Conservation (phyloP, 192 early-diverging fungal genomes). For the Radiomyces spectabilis region DNA sequence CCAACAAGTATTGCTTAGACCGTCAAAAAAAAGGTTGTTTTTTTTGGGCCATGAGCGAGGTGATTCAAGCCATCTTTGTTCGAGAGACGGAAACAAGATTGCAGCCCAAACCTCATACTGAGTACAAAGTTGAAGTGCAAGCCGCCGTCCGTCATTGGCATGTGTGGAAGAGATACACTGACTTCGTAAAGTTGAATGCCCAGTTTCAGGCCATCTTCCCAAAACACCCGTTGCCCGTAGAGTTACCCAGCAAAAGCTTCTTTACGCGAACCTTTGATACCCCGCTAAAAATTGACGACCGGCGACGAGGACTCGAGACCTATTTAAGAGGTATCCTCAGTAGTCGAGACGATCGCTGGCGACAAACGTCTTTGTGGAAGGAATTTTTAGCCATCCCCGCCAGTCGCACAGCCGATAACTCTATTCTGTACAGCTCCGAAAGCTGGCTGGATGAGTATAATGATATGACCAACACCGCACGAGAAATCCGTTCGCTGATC, state of each 20-base stretch:
- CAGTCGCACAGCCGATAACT: conserved; percentile 35
- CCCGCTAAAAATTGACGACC: conserved; percentile 59
- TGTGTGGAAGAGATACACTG: conserved; percentile 77
- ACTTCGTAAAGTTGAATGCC: conserved; percentile 67
- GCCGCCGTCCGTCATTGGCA: conserved; percentile 78
- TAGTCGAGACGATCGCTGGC: conserved; percentile 69
- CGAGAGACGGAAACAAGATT: conserved; percentile 41
- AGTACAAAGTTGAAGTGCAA: conserved; percentile 67
- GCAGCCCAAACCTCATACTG: conserved; percentile 57
- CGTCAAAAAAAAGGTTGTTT: too few relatives aligned
- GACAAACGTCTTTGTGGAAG: conserved; percentile 60
- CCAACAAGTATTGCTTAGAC: too few relatives aligned
- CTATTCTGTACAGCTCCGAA: conserved; percentile 51
- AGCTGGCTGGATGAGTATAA: conserved; percentile 78
- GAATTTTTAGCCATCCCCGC: conserved; percentile 69
- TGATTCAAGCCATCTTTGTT: conserved; percentile 49
- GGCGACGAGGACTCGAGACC: conserved; percentile 67
- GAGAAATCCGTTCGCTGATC: conserved; percentile 68
- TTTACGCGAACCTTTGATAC: conserved; percentile 54
- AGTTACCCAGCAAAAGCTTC: conserved; percentile 71
- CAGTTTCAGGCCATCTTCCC: conserved; percentile 62
- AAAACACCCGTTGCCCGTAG: conserved; percentile 46
- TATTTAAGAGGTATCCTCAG: conserved; percentile 72
- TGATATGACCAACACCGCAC: conserved; percentile 47
- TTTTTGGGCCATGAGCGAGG: conserved; percentile 43